Percentiles rank a stretch among this genome's conserved stretches.
phyloP scores from a whole-genome alignment of 306 rosid species.

The Dalbergia cochinchinensis region DNA sequence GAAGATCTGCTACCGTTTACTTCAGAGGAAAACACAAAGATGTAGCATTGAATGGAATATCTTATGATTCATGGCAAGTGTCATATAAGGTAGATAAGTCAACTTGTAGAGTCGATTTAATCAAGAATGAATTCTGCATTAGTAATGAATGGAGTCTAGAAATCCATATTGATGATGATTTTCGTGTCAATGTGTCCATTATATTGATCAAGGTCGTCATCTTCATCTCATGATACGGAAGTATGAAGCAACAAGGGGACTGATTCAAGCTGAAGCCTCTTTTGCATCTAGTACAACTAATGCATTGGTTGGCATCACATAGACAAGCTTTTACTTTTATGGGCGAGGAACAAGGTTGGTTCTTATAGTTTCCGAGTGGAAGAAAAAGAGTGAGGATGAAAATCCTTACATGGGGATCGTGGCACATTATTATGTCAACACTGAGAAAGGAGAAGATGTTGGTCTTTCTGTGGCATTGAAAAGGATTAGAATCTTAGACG shows the following conservation, averaged over 20 bases:
- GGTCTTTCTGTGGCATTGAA: too few relatives aligned
- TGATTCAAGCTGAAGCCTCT: too few relatives aligned
- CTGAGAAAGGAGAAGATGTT: background rate
- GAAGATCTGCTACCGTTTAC: too few relatives aligned
- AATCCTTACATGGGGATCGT: background rate
- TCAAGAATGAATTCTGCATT: too few relatives aligned
- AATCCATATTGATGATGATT: too few relatives aligned
- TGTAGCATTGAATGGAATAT: too few relatives aligned
- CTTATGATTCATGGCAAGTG: background rate
- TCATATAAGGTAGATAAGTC: background rate
- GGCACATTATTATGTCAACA: background rate
- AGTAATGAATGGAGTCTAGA: too few relatives aligned
- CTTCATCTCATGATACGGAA: too few relatives aligned
- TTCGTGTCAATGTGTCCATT: too few relatives aligned
- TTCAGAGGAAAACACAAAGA: too few relatives aligned
- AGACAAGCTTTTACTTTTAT: background rate
- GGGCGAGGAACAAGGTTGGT: background rate
- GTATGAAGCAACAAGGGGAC: too few relatives aligned
- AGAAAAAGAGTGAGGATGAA: background rate
- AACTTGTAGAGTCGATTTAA: background rate
- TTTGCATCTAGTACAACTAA: background rate
- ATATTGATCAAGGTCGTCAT: too few relatives aligned
- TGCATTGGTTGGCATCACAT: background rate
- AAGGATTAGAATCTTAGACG: background rate
- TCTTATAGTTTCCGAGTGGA: background rate